phyloP scores from a whole-genome alignment of 2,329 filamentous ascomycete species.

The Teratosphaeriaceae sp. region DNA sequence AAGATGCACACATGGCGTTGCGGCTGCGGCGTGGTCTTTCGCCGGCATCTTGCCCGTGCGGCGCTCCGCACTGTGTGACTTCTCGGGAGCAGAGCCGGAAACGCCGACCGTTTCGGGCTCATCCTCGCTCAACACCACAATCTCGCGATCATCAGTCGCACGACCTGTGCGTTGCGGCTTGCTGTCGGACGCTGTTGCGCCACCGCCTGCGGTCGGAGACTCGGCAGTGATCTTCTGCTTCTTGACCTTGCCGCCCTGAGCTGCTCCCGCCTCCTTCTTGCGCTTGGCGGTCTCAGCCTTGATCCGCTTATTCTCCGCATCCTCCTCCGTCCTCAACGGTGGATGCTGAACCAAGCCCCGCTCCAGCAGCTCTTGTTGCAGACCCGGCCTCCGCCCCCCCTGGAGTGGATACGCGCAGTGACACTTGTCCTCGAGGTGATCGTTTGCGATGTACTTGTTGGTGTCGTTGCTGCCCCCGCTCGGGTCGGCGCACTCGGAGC shows the following conservation, averaged over 20 bases:
- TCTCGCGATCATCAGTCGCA: too few relatives aligned
- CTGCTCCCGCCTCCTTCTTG: not conserved
- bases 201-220: not conserved
- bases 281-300: constrained; percentile 2
- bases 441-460: constrained; percentile 10
- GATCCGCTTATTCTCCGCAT: not conserved
- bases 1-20: constrained; percentile 2
- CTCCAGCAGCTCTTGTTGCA: not conserved
- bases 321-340: constrained; percentile 5
- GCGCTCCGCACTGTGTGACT: too few relatives aligned
- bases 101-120: too few relatives aligned
- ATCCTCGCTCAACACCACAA: too few relatives aligned
- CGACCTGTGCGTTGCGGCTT: too few relatives aligned
- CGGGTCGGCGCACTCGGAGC: constrained; percentile 13
- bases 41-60: too few relatives aligned
- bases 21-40: not conserved
- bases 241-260: not conserved
- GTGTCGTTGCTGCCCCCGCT: not conserved
- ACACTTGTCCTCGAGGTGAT: constrained; percentile 12
- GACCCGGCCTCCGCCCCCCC: constrained; percentile 2
- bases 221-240: too few relatives aligned
- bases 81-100: too few relatives aligned
- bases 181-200: too few relatives aligned
- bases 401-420: constrained; percentile 11
- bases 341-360: not conserved